phyloP scores from a whole-genome alignment of 2,329 filamentous ascomycete species.

The Metarhizium humberi region DNA sequence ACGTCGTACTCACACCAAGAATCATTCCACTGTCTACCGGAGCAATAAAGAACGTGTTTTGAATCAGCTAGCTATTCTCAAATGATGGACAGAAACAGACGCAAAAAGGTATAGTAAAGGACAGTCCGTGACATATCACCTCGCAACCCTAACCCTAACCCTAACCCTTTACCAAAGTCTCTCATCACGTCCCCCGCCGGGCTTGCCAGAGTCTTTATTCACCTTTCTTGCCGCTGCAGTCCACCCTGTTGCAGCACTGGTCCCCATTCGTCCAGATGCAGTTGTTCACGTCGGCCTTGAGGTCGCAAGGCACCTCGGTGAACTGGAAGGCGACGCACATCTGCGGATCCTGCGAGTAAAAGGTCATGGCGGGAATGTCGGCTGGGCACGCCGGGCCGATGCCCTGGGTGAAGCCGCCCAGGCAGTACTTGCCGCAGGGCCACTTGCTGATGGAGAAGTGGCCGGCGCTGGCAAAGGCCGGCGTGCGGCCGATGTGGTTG shows the following conservation, averaged over 20 bases:
- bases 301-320: constrained; percentile 11
- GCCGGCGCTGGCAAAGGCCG: constrained; percentile 7
- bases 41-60: not conserved
- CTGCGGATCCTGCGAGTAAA: constrained; percentile 9
- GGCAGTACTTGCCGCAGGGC: constrained; percentile 12
- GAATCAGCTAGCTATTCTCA: not conserved
- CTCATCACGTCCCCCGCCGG: too few relatives aligned
- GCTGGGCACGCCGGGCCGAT: constrained; percentile 10
- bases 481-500: constrained; percentile 6
- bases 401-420: constrained; percentile 8
- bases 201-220: not conserved
- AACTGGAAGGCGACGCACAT: constrained; percentile 9
- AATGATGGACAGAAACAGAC: not conserved
- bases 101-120: not conserved
- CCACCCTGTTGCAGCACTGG: constrained; percentile 8
- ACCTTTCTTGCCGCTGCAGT: constrained; percentile 5
- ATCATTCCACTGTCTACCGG: not conserved
- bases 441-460: constrained; percentile 12
- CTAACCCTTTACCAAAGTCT: too few relatives aligned
- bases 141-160: too few relatives aligned
- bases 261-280: constrained; percentile 10
- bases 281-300: constrained; percentile 9
- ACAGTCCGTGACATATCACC: too few relatives aligned
- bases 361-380: constrained; percentile 9
- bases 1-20: not conserved